Conservation (phyloP, 805 yeast genomes). For the Wickerhamiella kurtzmanii region DNA sequence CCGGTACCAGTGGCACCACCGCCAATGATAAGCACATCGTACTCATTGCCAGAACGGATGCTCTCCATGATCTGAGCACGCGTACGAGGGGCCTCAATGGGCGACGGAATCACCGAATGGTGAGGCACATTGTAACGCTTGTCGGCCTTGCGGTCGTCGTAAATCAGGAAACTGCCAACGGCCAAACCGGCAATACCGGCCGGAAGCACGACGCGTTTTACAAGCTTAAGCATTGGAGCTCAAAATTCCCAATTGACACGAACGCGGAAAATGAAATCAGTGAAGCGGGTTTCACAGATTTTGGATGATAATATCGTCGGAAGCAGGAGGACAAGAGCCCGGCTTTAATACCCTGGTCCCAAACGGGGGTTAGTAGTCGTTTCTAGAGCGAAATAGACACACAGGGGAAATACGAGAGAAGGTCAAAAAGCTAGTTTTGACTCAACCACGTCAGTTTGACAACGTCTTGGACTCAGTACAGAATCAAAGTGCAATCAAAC, state of each 20-base stretch:
- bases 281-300: too few relatives aligned
- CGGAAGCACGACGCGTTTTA: slow-evolving; percentile 15
- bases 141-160: slow-evolving; percentile 18
- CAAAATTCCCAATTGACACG: neutral
- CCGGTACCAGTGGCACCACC: slow-evolving; percentile 98
- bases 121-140: slow-evolving; percentile 20
- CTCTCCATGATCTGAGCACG: slow-evolving; percentile 20
- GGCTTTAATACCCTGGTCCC: too few relatives aligned
- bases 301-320: too few relatives aligned
- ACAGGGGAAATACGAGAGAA: too few relatives aligned
- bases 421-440: too few relatives aligned
- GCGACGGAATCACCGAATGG: slow-evolving; percentile 16
- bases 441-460: too few relatives aligned
- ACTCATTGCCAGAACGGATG: slow-evolving; percentile 33
- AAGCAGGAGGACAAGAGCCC: too few relatives aligned
- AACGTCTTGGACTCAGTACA: too few relatives aligned
- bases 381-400: too few relatives aligned
- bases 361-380: too few relatives aligned
- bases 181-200: slow-evolving; percentile 16
- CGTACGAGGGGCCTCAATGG: slow-evolving; percentile 20
- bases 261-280: neutral
- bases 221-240: neutral
- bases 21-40: slow-evolving; percentile 78
- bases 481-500: too few relatives aligned
- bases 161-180: slow-evolving; percentile 17